Conservation (phyloP, 1,284 basidiomycete species). For the Phlebopus sp. region DNA sequence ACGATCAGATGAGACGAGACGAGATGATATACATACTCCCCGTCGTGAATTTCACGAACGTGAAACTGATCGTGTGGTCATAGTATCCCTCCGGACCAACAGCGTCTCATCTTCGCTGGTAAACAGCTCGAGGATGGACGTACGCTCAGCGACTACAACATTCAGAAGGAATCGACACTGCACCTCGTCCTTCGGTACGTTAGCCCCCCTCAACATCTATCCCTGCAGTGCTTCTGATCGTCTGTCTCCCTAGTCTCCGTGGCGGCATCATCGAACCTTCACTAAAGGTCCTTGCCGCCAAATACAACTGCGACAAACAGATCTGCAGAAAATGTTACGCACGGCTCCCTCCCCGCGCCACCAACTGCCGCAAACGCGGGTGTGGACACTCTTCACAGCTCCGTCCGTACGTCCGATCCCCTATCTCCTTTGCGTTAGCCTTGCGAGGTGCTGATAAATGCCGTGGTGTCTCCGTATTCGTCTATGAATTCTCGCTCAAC, state of each 20-base stretch:
- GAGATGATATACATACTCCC: neutral
- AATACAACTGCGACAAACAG: slow-evolving; percentile 98
- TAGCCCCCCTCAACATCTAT: neutral
- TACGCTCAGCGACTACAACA: slow-evolving; percentile 95
- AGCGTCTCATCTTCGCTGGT: slow-evolving; percentile 91
- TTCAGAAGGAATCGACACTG: slow-evolving; percentile 98
- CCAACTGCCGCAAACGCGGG: slow-evolving; percentile 94
- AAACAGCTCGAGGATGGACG: slow-evolving; percentile 98
- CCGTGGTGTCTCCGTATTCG: no score
- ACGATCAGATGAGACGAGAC: no score
- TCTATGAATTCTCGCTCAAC: no score
- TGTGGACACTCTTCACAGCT: slow-evolving; percentile 95
- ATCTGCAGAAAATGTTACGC: slow-evolving; percentile 99
- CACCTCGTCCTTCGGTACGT: slow-evolving; percentile 91
- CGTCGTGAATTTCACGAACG: no score
- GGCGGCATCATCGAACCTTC: slow-evolving; percentile 99
- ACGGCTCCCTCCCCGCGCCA: slow-evolving; percentile 96
- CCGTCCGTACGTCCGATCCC: slow-evolving; percentile 70
- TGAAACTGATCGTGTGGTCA: neutral
- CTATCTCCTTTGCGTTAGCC: neutral
- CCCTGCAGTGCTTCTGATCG: no score
- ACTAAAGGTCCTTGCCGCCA: slow-evolving; percentile 92
- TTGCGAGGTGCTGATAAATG: slow-evolving; percentile 3
- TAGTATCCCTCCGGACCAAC: slow-evolving; percentile 90
- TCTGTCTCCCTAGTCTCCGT: slow-evolving; percentile 67